Evolutionary conservation across 768 basidiomycete genomes (phyloP).

Genomic region (Termitomyces sp.): DNA sequence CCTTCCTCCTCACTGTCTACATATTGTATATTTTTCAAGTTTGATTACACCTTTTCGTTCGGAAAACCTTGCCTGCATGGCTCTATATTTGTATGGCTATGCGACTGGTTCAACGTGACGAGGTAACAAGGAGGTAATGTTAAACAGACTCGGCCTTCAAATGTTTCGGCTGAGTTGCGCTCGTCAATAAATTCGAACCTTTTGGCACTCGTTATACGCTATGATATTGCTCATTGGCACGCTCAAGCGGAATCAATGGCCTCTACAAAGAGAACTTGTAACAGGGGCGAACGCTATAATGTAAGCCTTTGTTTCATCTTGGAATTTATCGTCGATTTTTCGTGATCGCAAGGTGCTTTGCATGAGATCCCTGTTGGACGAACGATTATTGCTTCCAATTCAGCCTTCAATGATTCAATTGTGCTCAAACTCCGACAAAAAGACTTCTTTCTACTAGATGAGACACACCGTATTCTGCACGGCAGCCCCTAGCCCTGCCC

Average conservation of each 20-base stretch:
- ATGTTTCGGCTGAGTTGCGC: background rate
- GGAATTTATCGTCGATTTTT: background rate
- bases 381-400: background rate
- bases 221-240: background rate
- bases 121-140: background rate
- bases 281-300: background rate
- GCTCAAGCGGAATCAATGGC: background rate
- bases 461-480: background rate
- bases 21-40: constrained; percentile 17
- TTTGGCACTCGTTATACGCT: background rate
- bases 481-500: background rate
- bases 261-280: background rate
- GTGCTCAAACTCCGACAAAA: no score
- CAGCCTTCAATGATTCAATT: no score
- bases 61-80: constrained; percentile 1
- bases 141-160: background rate
- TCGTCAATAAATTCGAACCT: background rate
- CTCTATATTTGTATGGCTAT: background rate
- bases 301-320: background rate
- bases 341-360: background rate
- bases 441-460: no score
- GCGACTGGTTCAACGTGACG: background rate
- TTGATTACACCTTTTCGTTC: constrained; percentile 14
- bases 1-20: constrained; percentile 14
- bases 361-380: background rate